Evolutionary conservation across 768 basidiomycete genomes (phyloP).

Genomic region (Termitomyces eurrhizus): DNA sequence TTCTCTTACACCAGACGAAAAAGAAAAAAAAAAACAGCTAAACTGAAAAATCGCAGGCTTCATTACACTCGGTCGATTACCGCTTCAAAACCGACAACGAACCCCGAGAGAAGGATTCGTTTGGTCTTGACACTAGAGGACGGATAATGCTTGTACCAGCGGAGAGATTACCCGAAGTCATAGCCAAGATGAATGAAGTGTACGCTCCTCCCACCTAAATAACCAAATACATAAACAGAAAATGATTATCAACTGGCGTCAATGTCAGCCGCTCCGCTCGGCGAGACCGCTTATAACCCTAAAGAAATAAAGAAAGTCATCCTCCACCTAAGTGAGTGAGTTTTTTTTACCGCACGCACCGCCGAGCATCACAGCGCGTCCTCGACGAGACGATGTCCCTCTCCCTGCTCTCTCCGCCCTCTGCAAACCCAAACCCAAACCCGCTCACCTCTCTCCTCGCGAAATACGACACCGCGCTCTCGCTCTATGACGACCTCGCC

Average conservation of each 20-base stretch:
- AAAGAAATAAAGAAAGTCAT: background rate
- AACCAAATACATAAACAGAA: background rate
- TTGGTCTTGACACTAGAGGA: constrained; percentile 69
- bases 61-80: constrained; percentile 33
- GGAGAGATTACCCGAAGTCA: constrained; percentile 36
- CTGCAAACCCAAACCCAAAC: background rate
- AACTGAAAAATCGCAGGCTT: background rate
- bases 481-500: constrained; percentile 8
- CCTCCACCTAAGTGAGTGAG: background rate
- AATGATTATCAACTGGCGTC: background rate
- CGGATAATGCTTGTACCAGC: constrained; percentile 60
- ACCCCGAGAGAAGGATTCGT: constrained; percentile 58
- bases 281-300: background rate
- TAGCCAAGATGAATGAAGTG: constrained; percentile 31
- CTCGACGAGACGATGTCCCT: constrained; percentile 1
- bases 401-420: background rate
- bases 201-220: background rate
- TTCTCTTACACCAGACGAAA: background rate
- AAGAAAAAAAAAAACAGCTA: no score
- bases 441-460: constrained; percentile 1
- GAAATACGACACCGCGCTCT: constrained; percentile 8
- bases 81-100: constrained; percentile 44
- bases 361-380: background rate
- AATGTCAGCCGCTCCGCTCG: background rate
- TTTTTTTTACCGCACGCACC: background rate